Percentiles rank a stretch among this genome's conserved stretches.
Conservation (phyloP, 345 rosid species). For the Lumnitzera littorea region DNA sequence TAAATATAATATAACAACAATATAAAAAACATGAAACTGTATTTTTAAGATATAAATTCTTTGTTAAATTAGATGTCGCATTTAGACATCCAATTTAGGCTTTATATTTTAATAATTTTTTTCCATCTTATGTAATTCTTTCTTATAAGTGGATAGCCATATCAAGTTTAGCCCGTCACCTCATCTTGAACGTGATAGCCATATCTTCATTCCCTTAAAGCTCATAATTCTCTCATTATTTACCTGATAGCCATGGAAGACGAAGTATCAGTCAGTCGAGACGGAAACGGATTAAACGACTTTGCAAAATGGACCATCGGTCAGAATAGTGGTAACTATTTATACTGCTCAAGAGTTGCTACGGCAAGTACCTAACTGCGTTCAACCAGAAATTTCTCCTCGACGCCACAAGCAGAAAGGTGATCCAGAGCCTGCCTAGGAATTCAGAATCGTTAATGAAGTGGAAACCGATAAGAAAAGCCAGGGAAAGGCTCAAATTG, state of each 20-base stretch:
- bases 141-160: too few species aligned
- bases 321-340: slow-evolving; percentile 12
- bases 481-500: slow-evolving; percentile 16
- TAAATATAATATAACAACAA: too few species aligned
- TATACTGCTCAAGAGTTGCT: slow-evolving; percentile 60
- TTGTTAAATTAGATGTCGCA: too few species aligned
- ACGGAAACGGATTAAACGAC: slow-evolving; percentile 29
- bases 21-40: too few species aligned
- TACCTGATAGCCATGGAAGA: slow-evolving; percentile 64
- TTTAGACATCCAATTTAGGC: too few species aligned
- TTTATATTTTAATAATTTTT: too few species aligned
- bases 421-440: slow-evolving; percentile 33
- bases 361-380: slow-evolving; percentile 76
- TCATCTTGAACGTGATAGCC: too few species aligned
- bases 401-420: slow-evolving; percentile 65
- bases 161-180: too few species aligned
- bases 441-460: slow-evolving; percentile 46
- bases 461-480: slow-evolving; percentile 57
- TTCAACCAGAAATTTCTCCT: slow-evolving; percentile 50
- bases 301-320: slow-evolving; percentile 72
- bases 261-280: slow-evolving; percentile 51
- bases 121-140: too few species aligned
- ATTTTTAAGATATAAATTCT: too few species aligned
- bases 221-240: slow-evolving; percentile 18
- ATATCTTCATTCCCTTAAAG: too few species aligned